Evolutionary conservation across 768 basidiomycete genomes (phyloP), one percentile per base, ranked within the genome.

Genomic region (Amanita rubescens): DNA sequence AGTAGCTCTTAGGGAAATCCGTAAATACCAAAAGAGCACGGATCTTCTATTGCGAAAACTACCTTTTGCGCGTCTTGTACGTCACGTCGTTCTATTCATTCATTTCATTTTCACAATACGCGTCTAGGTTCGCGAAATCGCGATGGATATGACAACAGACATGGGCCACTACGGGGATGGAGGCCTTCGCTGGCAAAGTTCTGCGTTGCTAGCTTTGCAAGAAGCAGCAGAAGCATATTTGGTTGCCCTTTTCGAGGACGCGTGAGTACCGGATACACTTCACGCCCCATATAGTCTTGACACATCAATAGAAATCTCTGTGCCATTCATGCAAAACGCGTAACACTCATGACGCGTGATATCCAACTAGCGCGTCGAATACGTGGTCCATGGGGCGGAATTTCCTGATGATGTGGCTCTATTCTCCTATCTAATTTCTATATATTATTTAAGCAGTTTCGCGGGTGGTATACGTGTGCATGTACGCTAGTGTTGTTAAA

Each of bases 191-290:
- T 99, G 96, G 96, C 96, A 99, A 68, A 91, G 84, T 57, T 91
- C 93, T 5, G 96, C 96, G 5, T 76, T 99, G 53, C 65, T 94
- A 62, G 96, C 96, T 1, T 68, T 99, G 57, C 96, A 99, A 63
- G 96, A 99, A 69, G 96, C 96, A 11, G 92, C 94, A 20, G 94
- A 96, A 67, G 92, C 94, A 12, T 96, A 81, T 62, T 75, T 98
- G 15, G 91, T 99, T 17, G 94, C 98, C 71, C 71, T 98, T 41
- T 98, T 99, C 58, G 96, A 99, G 70, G 96, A 99, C 70, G 93
- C 95, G 91, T 97, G 68, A 74, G 94, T 90, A 30, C 30, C 49
- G 44, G 27, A 3, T n/a, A 22, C 17, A 15, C 0, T 32, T 30
- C 12, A 20, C 39, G 46, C 33, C 15, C 56, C 55, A 32, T 54